Conservation (phyloP, 306 rosid species). For the Nissolia schottii region DNA sequence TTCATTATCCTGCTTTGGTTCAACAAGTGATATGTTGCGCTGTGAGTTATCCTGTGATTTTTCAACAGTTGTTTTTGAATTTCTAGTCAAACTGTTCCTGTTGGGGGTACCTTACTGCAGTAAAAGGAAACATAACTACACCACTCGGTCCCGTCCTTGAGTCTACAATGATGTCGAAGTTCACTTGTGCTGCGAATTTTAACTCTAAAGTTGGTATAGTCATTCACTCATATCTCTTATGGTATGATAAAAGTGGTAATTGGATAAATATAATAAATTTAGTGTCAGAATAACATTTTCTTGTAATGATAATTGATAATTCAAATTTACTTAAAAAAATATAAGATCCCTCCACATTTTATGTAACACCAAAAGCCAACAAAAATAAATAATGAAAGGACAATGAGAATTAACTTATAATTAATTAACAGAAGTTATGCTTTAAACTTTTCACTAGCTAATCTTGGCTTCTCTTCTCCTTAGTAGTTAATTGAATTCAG, state of each 20-base stretch:
- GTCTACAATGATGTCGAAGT: neutral
- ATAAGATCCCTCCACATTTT: neutral
- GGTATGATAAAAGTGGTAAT: no score
- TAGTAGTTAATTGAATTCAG: neutral
- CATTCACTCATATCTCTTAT: no score
- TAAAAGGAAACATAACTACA: neutral
- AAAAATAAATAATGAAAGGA: neutral
- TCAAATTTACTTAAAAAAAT: no score
- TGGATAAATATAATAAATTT: no score
- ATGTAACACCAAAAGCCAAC: neutral
- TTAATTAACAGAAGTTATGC: neutral
- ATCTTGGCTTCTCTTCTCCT: neutral
- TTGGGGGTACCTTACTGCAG: neutral
- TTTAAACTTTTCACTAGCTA: neutral
- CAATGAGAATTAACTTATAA: neutral
- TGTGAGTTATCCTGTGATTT: neutral
- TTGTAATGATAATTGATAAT: no score
- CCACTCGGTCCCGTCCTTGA: neutral
- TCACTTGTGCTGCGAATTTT: no score
- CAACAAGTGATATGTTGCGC: neutral
- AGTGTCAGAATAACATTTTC: no score
- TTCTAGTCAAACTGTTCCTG: neutral
- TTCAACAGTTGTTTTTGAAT: neutral
- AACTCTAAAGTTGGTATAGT: no score
- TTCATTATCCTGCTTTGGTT: neutral